phyloP scores from a whole-genome alignment of 805 yeast species.

The Kodamaea laetipori region DNA sequence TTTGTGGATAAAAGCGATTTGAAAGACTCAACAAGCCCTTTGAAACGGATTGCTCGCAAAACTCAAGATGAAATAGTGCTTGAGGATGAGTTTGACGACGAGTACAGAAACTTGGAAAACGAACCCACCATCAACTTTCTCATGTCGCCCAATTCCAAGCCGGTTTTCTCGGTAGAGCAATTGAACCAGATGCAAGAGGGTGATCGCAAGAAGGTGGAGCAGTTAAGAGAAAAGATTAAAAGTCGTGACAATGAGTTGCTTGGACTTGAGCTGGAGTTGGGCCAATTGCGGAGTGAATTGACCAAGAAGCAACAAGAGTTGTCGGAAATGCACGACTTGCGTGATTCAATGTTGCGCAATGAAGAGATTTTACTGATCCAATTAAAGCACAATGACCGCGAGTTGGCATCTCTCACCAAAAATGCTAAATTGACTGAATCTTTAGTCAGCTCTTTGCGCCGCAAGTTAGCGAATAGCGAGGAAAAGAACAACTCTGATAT shows the following conservation, averaged over 20 bases:
- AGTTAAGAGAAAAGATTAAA: constrained; percentile 11
- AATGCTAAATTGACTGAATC: constrained; percentile 10
- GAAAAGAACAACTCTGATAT: constrained; percentile 12
- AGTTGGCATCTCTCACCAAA: constrained; percentile 29
- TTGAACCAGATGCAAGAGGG: constrained; percentile 28
- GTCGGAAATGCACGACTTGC: constrained; percentile 5
- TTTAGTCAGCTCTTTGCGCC: background rate
- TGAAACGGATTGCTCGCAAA: constrained; percentile 17
- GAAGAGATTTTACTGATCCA: constrained; percentile 22
- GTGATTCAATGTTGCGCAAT: constrained; percentile 13
- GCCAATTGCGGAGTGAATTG: constrained; percentile 5
- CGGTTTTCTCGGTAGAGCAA: constrained; percentile 32
- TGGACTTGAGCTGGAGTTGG: constrained; percentile 8
- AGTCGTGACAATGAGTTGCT: constrained; percentile 10
- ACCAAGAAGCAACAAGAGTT: constrained; percentile 11
- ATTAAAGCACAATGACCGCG: constrained; percentile 29
- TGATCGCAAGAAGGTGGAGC: constrained; percentile 14
- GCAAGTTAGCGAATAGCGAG: constrained; percentile 9
- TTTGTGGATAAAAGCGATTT: constrained; percentile 4
- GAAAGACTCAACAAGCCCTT: constrained; percentile 29
- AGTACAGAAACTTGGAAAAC: constrained; percentile 18
- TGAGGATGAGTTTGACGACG: constrained; percentile 16
- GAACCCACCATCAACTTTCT: constrained; percentile 35
- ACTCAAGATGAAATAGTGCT: background rate
- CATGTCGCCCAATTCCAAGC: constrained; percentile 36